Conservation (phyloP, 2,329 filamentous ascomycete genomes). For the Penicillium sp. region DNA sequence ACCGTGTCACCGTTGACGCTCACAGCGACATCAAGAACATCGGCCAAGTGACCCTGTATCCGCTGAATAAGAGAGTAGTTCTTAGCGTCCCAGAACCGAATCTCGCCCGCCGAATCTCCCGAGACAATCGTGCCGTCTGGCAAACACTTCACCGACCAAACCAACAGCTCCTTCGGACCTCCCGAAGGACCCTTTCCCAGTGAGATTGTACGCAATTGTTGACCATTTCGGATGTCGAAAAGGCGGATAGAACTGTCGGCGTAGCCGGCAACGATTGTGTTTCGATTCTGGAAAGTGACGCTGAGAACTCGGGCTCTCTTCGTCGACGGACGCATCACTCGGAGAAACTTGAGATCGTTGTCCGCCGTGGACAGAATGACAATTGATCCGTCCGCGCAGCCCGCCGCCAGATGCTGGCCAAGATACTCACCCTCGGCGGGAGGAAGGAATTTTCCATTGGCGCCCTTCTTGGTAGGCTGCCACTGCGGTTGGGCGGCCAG, state of each 20-base stretch:
- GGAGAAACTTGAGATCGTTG: conserved; percentile 72
- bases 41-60: conserved; percentile 79
- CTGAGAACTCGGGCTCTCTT: conserved; percentile 88
- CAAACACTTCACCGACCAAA: conserved; percentile 89
- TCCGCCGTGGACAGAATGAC: conserved; percentile 83
- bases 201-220: conserved; percentile 73
- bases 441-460: conserved; percentile 30
- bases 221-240: conserved; percentile 76
- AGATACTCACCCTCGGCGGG: conserved; percentile 36
- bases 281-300: conserved; percentile 78
- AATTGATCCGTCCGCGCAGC: conserved; percentile 86
- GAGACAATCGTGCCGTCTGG: conserved; percentile 86
- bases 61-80: conserved; percentile 84
- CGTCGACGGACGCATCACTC: conserved; percentile 67
- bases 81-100: conserved; percentile 89
- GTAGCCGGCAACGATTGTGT: conserved; percentile 81
- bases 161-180: conserved; percentile 76
- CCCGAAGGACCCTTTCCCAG: conserved; percentile 71
- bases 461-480: conserved; percentile 34
- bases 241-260: conserved; percentile 94
- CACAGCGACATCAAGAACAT: conserved; percentile 80
- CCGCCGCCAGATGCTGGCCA: conserved; percentile 67
- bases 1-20: conserved; percentile 76
- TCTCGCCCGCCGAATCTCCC: conserved; percentile 87
- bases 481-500: conserved; percentile 73